Evolutionary conservation across 1,139 yeast genomes (phyloP).

Genomic region (Taphrina sp.): DNA sequence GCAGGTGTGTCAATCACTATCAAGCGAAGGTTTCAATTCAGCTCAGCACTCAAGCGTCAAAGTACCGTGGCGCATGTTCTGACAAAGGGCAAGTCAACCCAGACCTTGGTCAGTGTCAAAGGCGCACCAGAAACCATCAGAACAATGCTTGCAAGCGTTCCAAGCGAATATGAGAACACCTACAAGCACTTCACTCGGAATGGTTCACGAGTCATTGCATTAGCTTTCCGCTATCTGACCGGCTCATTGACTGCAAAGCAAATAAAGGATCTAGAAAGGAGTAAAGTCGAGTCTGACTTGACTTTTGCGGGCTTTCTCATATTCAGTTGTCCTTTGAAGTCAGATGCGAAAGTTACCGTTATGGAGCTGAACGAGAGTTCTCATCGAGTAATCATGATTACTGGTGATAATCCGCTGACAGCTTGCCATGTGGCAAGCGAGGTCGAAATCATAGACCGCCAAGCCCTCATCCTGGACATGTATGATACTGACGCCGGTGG

Average conservation of each 20-base stretch:
- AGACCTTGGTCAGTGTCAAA: constrained; percentile 79
- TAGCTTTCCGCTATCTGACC: constrained; percentile 77
- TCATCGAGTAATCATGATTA: constrained; percentile 94
- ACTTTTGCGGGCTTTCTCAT: constrained; percentile 89
- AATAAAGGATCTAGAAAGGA: constrained; percentile 53
- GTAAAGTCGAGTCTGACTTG: constrained; percentile 69
- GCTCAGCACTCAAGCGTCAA: constrained; percentile 92
- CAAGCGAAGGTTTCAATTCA: constrained; percentile 92
- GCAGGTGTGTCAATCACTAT: constrained; percentile 56
- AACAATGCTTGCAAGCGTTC: constrained; percentile 68
- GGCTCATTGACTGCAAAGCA: constrained; percentile 40
- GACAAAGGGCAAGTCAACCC: constrained; percentile 45
- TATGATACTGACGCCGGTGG: constrained; percentile 55
- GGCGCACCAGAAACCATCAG: constrained; percentile 99
- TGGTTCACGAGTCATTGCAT: constrained; percentile 93
- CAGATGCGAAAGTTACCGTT: constrained; percentile 86
- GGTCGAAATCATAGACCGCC: constrained; percentile 80
- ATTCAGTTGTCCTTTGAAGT: constrained; percentile 94
- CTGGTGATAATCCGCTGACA: constrained; percentile 98
- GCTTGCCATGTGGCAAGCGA: constrained; percentile 97
- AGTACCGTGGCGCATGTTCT: constrained; percentile 74
- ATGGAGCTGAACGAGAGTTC: constrained; percentile 91
- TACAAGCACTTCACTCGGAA: constrained; percentile 89
- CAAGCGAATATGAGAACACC: constrained; percentile 76
- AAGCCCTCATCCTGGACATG: constrained; percentile 80